Base-by-base conservation (phyloP, 108 stramenopile genomes). In the Pseudonitzschia multiseries region DNA sequence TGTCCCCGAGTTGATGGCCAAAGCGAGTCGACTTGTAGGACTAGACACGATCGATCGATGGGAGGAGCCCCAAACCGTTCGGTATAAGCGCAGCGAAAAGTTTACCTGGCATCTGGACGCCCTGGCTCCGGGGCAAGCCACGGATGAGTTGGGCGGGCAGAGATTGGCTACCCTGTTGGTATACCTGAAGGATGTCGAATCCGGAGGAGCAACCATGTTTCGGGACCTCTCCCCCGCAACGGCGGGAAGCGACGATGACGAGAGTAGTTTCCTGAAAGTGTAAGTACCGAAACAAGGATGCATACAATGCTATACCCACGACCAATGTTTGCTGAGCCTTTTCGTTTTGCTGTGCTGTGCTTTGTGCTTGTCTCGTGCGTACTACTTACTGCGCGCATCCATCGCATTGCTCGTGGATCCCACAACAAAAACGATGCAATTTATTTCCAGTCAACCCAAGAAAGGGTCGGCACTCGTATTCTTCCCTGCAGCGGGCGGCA, bases 91-190 rank as follows among this genome's bases (percentile, higher is more conserved):
- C 20, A 81, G 68, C n/a, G 90, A 94, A 69, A 87, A 87, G 63
- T 94, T 91, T 65, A 91, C 89, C 5, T 94, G 93, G 93, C 93
- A 94, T 73, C 68, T 91, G 22, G 93, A 94, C 73, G 93, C 90
- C 3, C 68, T 94, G 21, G 79, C 86, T 17, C 87, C 89, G 13
- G 61, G 73, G 1, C 86, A 84, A 57, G 72, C 70, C 10, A 36
- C 68, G 14, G 50, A 74, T 29, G 51, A 59, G 0, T 63, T 54
- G 13, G 88, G 83, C 28, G 90, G 93, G 41, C 93, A 93, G 68
- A 83, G 93, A 59, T 74, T 82, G 21, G 93, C 93, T 0, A 94
- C 93, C 0, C 53, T 94, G 46, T 65, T 94, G 51, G 93, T 94
- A 1, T 94, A 94, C 70, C 67, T 90, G 52, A 86, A 87, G 0